Percentiles rank a stretch among this genome's conserved stretches.
phyloP scores from a whole-genome alignment of 345 rosid species.

The Nephelium lappaceum region DNA sequence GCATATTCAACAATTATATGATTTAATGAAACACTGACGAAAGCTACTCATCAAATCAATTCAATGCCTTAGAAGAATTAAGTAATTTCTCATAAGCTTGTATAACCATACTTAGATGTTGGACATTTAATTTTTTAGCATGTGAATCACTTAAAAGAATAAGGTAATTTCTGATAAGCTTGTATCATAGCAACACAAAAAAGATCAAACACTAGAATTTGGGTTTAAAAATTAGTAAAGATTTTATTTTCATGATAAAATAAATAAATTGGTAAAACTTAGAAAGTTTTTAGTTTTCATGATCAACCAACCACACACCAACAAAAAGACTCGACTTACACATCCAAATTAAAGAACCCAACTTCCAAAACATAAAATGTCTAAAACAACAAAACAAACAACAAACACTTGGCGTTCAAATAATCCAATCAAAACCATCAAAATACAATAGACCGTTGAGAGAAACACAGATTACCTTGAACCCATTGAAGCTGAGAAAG shows the following conservation, averaged over 20 bases:
- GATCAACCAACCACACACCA: background rate
- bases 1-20: background rate
- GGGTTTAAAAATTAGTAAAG: background rate
- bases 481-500: constrained; percentile 32
- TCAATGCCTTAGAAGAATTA: too few species aligned
- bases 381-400: background rate
- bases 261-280: too few species aligned
- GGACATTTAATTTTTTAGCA: background rate
- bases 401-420: background rate
- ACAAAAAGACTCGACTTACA: background rate
- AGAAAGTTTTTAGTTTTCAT: background rate
- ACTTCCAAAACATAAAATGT: background rate
- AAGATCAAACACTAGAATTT: background rate
- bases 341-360: background rate
- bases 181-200: too few species aligned
- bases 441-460: background rate
- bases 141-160: background rate
- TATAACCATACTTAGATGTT: background rate
- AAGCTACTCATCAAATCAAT: constrained; percentile 8
- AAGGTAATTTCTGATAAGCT: too few species aligned
- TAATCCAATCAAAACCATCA: background rate
- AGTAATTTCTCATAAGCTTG: too few species aligned
- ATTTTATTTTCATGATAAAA: background rate
- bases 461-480: constrained; percentile 34
- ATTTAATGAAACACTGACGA: background rate